phyloP scores from a whole-genome alignment of 495 filamentous ascomycete species.

The Margaritispora aquatica region DNA sequence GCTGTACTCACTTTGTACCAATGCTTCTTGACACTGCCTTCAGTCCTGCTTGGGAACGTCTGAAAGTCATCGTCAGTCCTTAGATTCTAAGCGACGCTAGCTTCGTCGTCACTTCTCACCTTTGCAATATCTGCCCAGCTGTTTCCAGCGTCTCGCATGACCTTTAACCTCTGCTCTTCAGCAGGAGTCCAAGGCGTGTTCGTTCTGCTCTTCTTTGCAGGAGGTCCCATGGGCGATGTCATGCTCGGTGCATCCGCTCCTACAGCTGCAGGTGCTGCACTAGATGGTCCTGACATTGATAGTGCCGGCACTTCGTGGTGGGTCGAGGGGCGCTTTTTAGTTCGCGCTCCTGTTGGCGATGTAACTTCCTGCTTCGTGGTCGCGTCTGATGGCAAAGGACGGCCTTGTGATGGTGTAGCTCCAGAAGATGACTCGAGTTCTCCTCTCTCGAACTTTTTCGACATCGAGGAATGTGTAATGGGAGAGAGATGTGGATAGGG shows the following conservation, averaged over 20 bases:
- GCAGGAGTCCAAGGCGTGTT: constrained; percentile 97
- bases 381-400: constrained; percentile 10
- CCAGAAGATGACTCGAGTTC: constrained; percentile 13
- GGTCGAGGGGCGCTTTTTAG: constrained; percentile 21
- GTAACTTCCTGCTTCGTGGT: constrained; percentile 14
- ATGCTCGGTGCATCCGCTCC: constrained; percentile 18
- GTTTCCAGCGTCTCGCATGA: constrained; percentile 85
- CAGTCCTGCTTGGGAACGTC: constrained; percentile 89
- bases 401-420: constrained; percentile 12
- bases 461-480: constrained; percentile 16
- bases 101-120: constrained; percentile 38
- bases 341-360: constrained; percentile 14
- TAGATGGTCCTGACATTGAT: constrained; percentile 18
- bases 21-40: constrained; percentile 98
- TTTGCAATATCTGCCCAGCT: constrained; percentile 98
- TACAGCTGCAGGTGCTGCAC: not conserved
- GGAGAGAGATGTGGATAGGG: not conserved
- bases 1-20: constrained; percentile 89
- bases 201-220: constrained; percentile 85
- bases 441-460: constrained; percentile 20
- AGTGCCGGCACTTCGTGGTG: constrained; percentile 1
- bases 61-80: constrained; percentile 29
- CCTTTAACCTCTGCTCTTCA: constrained; percentile 88
- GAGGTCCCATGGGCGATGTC: constrained; percentile 24
- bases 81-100: constrained; percentile 4